Percentiles rank a stretch among this genome's conserved stretches.
Conservation (phyloP, 2,329 filamentous ascomycete genomes). For the Tympanopsis confertula region DNA sequence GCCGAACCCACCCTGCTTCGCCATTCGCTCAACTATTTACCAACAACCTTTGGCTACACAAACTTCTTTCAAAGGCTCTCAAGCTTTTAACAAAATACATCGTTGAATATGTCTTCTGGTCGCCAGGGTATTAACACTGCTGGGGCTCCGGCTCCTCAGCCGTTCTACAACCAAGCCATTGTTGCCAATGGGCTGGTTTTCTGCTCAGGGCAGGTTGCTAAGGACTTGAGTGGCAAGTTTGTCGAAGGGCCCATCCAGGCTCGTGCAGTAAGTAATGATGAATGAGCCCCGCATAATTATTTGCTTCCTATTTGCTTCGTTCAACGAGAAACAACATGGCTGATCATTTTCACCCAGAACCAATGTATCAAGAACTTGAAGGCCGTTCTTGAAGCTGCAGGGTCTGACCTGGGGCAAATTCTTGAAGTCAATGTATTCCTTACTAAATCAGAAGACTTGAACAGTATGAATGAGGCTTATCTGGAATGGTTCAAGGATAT, state of each 20-base stretch:
- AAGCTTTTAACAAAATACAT: too few species aligned
- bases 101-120: too few species aligned
- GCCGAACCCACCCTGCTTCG: too few species aligned
- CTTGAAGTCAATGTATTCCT: constrained; percentile 68
- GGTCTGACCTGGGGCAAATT: constrained; percentile 50
- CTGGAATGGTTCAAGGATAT: constrained; percentile 52
- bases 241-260: constrained; percentile 53
- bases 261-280: constrained; percentile 35
- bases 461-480: constrained; percentile 65
- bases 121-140: too few species aligned
- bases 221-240: constrained; percentile 46
- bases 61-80: too few species aligned
- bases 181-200: constrained; percentile 58
- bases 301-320: constrained; percentile 2
- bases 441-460: constrained; percentile 62
- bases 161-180: constrained; percentile 45
- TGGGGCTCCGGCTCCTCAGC: too few species aligned
- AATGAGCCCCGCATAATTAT: neutral
- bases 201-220: constrained; percentile 61
- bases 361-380: constrained; percentile 62
- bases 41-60: too few species aligned
- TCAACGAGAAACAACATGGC: constrained; percentile 2
- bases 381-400: constrained; percentile 58
- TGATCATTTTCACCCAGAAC: constrained; percentile 18
- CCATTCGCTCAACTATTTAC: too few species aligned